Evolutionary conservation across 176 grass and related monocot genomes (phyloP).

Genomic region (Avena eriantha): DNA sequence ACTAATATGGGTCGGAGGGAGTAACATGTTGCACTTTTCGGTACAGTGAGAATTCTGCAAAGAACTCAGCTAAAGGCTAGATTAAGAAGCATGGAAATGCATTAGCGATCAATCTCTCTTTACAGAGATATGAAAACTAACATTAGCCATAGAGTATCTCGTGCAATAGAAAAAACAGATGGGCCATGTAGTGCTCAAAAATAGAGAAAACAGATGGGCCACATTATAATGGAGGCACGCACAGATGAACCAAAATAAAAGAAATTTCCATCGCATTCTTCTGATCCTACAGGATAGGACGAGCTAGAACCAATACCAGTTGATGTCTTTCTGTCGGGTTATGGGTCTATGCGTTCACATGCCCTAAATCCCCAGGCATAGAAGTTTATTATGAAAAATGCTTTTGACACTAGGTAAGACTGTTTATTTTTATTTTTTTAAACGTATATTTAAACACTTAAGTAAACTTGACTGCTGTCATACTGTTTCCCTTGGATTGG

Average conservation of each 20-base stretch:
- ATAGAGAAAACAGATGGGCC: slow-evolving; percentile 3
- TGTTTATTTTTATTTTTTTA: background rate
- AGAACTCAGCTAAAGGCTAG: slow-evolving; percentile 21
- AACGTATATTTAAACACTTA: background rate
- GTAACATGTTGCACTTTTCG: slow-evolving; percentile 33
- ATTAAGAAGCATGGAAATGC: slow-evolving; percentile 24
- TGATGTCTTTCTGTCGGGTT: background rate
- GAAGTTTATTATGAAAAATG: background rate
- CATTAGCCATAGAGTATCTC: background rate
- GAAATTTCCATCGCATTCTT: background rate
- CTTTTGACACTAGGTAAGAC: background rate
- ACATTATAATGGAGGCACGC: background rate
- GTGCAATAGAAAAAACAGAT: slow-evolving; percentile 8
- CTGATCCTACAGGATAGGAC: background rate
- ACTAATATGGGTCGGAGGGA: too few relatives aligned
- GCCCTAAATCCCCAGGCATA: background rate
- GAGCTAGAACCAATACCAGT: background rate
- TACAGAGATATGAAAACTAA: background rate
- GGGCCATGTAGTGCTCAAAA: background rate
- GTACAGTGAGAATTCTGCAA: slow-evolving; percentile 23
- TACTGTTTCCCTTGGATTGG: slow-evolving; percentile 15
- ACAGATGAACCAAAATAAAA: background rate
- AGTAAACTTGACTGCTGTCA: background rate
- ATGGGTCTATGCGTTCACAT: background rate
- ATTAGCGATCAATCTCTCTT: slow-evolving; percentile 13